Evolutionary conservation across 2,329 filamentous ascomycete species (phyloP).

Genomic region (Penicillium expansum): DNA sequence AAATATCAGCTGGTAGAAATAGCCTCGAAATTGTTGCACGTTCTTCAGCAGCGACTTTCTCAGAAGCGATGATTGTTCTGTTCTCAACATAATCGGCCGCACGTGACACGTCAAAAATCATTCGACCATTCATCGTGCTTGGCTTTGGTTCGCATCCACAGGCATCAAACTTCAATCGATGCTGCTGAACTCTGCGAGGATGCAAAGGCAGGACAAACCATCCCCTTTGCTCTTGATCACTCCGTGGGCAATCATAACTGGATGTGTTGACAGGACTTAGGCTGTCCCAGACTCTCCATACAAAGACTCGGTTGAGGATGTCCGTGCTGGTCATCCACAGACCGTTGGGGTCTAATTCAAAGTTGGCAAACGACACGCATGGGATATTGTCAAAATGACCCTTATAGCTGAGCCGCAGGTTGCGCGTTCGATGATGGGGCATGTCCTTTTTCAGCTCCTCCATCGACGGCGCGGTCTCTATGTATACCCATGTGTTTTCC

Average conservation of each 20-base stretch:
- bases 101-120: slow-evolving; percentile 32
- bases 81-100: slow-evolving; percentile 27
- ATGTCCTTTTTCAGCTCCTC: slow-evolving; percentile 28
- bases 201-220: slow-evolving; percentile 49
- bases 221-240: slow-evolving; percentile 31
- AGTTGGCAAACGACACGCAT: slow-evolving; percentile 58
- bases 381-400: slow-evolving; percentile 56
- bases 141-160: slow-evolving; percentile 38
- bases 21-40: background rate
- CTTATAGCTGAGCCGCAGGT: slow-evolving; percentile 43
- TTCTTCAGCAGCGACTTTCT: background rate
- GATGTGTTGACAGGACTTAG: slow-evolving; percentile 29
- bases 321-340: slow-evolving; percentile 58
- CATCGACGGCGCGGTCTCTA: slow-evolving; percentile 27
- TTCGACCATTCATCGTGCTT: slow-evolving; percentile 15
- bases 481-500: slow-evolving; percentile 36
- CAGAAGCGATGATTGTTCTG: slow-evolving; percentile 24
- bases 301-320: slow-evolving; percentile 50
- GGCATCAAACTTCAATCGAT: slow-evolving; percentile 37
- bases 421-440: slow-evolving; percentile 39
- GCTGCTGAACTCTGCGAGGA: slow-evolving; percentile 41
- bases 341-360: slow-evolving; percentile 53
- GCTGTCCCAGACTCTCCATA: slow-evolving; percentile 51
- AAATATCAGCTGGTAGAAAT: slow-evolving; percentile 25
- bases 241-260: slow-evolving; percentile 24